These are phyloP conservation scores for Barnettozyma siamensis DNA, from an alignment of 805 yeast genomes.

Conservation along the genomic window DNA sequence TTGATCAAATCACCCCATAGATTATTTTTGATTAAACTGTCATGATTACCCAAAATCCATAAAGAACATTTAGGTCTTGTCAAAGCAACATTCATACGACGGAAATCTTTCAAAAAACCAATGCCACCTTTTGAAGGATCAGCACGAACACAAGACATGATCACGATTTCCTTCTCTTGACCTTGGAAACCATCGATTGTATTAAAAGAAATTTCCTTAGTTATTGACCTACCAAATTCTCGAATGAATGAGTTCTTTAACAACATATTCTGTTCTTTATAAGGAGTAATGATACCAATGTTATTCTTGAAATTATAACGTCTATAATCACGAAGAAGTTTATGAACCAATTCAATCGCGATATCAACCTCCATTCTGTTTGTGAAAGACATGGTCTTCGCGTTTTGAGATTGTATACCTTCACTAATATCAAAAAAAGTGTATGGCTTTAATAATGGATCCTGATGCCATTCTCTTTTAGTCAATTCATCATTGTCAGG, in stretches of 20 bases:
- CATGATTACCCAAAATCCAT: conserved; percentile 83
- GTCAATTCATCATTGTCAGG: conserved; percentile 58
- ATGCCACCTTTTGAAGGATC: conserved; percentile 51
- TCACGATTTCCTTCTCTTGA: conserved; percentile 90
- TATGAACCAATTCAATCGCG: conserved; percentile 60
- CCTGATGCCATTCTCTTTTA: conserved; percentile 68
- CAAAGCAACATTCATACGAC: conserved; percentile 96
- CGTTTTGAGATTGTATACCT: conserved; percentile 61
- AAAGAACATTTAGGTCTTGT: conserved; percentile 90
- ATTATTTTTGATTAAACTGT: conserved; percentile 55
- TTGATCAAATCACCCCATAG: conserved; percentile 69
- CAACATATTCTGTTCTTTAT: conserved; percentile 74
- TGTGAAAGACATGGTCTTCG: conserved; percentile 60
- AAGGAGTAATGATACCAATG: conserved; percentile 91
- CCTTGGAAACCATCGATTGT: conserved; percentile 98
- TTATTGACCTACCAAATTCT: conserved; percentile 57
- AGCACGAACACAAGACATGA: conserved; percentile 95
- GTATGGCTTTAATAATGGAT: conserved; percentile 61
- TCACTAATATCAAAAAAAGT: conserved; percentile 64
- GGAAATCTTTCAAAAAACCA: conserved; percentile 84
- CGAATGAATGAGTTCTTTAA: conserved; percentile 52
- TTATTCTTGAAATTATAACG: conserved; percentile 52
- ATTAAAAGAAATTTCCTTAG: conserved; percentile 73
- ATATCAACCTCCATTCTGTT: conserved; percentile 68
- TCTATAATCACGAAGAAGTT: conserved; percentile 45